Conservation (phyloP, 1,139 yeast species). For the Magnusiomyces tetraspermus region DNA sequence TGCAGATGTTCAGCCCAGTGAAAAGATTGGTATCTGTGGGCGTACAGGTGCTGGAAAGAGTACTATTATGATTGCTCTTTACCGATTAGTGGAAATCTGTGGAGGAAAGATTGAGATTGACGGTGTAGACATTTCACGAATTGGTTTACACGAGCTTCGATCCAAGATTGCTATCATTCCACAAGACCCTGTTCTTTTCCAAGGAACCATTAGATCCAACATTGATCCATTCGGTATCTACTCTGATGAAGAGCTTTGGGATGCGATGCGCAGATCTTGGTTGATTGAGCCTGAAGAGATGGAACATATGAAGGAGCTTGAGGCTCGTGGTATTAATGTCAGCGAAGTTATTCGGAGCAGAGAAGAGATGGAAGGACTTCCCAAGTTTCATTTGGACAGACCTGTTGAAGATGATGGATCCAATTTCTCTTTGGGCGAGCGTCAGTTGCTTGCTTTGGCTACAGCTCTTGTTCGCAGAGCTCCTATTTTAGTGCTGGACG, state of each 20-base stretch:
- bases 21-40: constrained; percentile 68
- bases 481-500: constrained; percentile 61
- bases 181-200: constrained; percentile 68
- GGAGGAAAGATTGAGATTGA: constrained; percentile 48
- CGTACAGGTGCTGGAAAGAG: constrained; percentile 77
- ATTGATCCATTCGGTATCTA: constrained; percentile 55
- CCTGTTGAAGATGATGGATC: constrained; percentile 63
- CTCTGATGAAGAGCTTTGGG: constrained; percentile 47
- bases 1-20: constrained; percentile 41
- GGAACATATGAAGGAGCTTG: constrained; percentile 23
- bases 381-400: constrained; percentile 60
- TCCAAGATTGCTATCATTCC: constrained; percentile 62
- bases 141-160: constrained; percentile 52
- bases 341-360: constrained; percentile 10
- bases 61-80: constrained; percentile 57
- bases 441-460: constrained; percentile 66
- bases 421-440: constrained; percentile 69
- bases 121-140: constrained; percentile 46
- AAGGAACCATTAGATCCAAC: constrained; percentile 55
- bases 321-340: constrained; percentile 14
- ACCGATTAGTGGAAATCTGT: constrained; percentile 49
- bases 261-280: constrained; percentile 53
- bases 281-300: constrained; percentile 40
- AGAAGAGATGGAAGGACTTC: constrained; percentile 15
- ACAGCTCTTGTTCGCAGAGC: constrained; percentile 67